Conservation (phyloP, 2,329 filamentous ascomycete genomes). For the Fonsecaea pugnacius region DNA sequence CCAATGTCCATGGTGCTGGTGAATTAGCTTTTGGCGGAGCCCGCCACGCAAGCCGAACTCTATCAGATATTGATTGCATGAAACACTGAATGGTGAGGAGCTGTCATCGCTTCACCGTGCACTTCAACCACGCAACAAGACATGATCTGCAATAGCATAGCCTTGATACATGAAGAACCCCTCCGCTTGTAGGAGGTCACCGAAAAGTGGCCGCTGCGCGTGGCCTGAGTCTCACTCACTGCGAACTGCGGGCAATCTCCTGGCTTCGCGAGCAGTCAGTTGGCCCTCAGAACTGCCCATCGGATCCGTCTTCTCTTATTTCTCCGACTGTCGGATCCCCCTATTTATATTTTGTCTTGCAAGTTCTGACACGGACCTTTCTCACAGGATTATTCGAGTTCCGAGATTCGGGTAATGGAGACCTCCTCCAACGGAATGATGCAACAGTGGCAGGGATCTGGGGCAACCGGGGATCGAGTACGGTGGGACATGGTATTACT, state of each 20-base stretch:
- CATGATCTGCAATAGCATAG: slow-evolving; percentile 18
- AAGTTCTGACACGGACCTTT: not conserved
- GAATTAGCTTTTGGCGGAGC: not conserved
- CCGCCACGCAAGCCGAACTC: not conserved
- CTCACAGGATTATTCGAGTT: not conserved
- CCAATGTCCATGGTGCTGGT: not conserved
- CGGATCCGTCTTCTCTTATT: not conserved
- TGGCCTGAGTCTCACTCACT: slow-evolving; percentile 8
- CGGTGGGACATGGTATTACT: not conserved
- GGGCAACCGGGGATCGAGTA: slow-evolving; percentile 14
- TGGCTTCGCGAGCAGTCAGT: not conserved
- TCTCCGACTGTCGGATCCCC: not conserved
- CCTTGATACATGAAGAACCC: slow-evolving; percentile 4
- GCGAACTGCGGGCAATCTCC: not conserved
- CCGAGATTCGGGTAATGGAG: slow-evolving; percentile 9
- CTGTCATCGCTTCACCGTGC: slow-evolving; percentile 10
- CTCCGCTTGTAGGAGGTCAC: slow-evolving; percentile 1
- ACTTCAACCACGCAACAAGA: slow-evolving; percentile 8
- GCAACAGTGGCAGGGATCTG: slow-evolving; percentile 18
- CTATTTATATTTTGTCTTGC: not conserved
- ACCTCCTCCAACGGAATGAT: slow-evolving; percentile 13
- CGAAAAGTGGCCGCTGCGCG: slow-evolving; percentile 1
- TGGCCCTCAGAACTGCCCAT: not conserved
- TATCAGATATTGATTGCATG: not conserved
- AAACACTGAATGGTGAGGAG: slow-evolving; percentile 1